Percentiles rank a stretch among this genome's conserved stretches.
Conservation (phyloP, 306 rosid species). For the Malus sieversii region DNA sequence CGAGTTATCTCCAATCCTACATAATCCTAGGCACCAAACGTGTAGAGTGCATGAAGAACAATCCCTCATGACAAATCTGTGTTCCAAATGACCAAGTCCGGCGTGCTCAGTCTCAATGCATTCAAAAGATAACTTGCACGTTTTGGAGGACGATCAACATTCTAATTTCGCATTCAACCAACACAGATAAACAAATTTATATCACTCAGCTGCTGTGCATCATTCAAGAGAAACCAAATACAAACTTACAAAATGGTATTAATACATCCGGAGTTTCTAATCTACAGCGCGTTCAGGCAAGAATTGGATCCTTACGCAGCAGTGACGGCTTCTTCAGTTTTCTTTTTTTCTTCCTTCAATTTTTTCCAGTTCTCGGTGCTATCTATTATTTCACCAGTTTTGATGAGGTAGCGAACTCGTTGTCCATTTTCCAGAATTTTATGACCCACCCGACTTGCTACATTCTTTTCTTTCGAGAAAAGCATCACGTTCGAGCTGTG, state of each 20-base stretch:
- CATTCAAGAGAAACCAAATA: neutral
- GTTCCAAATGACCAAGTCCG: too few species aligned
- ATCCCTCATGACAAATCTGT: neutral
- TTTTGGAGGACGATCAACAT: neutral
- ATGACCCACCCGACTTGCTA: constrained; percentile 92
- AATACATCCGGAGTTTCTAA: constrained; percentile 28
- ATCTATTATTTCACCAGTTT: constrained; percentile 89
- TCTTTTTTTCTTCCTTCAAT: constrained; percentile 47
- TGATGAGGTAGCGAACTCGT: constrained; percentile 77
- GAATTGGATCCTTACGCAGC: constrained; percentile 33
- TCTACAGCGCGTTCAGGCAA: constrained; percentile 17
- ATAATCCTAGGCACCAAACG: neutral
- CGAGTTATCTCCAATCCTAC: neutral
- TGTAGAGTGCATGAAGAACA: neutral
- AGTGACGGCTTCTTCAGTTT: constrained; percentile 55
- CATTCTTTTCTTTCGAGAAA: constrained; percentile 79
- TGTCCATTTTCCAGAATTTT: constrained; percentile 70
- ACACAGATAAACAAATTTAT: neutral
- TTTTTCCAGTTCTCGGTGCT: constrained; percentile 68
- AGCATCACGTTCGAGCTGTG: constrained; percentile 99
- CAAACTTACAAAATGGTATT: constrained; percentile 7
- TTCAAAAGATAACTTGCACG: neutral
- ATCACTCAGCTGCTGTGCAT: neutral
- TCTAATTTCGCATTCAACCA: neutral
- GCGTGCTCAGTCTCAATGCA: neutral